Evolutionary conservation across 2,329 filamentous ascomycete species (phyloP), one percentile per base, ranked within the genome.

Genomic region (Arthroderma sp.): DNA sequence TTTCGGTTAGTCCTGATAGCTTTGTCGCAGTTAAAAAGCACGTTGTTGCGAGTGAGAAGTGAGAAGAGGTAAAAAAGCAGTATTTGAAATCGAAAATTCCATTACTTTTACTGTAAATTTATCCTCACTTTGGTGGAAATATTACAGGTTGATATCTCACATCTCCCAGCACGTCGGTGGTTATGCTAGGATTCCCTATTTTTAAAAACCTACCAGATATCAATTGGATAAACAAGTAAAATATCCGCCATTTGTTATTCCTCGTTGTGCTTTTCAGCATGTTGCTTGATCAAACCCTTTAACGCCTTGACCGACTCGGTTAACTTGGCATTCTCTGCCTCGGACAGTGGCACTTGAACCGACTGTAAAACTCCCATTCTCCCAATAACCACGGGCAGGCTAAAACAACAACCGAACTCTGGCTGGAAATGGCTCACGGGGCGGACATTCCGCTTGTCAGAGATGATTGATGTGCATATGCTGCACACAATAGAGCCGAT

Each of bases 1-100:
- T 66, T 22, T 66, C 63, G 6, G 63, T 65, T 5, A 66, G 58
- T 40, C 62, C 62, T 1, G 63, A 65, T 38, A 66, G 62, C 44
- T 66, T 63, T 52, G 49, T 64, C 6, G 55, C 57, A 0, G 62
- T 64, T 4, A 63, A 60, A 31, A 52, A 53, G 42, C 50, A 61
- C 44, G 57, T 61, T 4, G 49, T 58, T 32, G 54, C 48, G n/a
- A 47, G 47, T 30, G 41, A 43, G 33, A 36, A 0, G 54, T 37
- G 27, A 22, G 6, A 4, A 37, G 34, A n/a, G 5, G n/a, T 37
- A 5, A 9, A 6, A 37, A 11, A 9, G n/a, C 34, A 11, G 5
- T 22, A 22, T 22, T 22, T 22, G 15, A 22, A 22, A 22, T 22
- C 15, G 15, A 22, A 22, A 22, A 22, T 22, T 22, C 15, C 15